These are phyloP conservation scores for Agaricus bisporus DNA, from an alignment of 768 basidiomycete species.

Conservation along the genomic window DNA sequence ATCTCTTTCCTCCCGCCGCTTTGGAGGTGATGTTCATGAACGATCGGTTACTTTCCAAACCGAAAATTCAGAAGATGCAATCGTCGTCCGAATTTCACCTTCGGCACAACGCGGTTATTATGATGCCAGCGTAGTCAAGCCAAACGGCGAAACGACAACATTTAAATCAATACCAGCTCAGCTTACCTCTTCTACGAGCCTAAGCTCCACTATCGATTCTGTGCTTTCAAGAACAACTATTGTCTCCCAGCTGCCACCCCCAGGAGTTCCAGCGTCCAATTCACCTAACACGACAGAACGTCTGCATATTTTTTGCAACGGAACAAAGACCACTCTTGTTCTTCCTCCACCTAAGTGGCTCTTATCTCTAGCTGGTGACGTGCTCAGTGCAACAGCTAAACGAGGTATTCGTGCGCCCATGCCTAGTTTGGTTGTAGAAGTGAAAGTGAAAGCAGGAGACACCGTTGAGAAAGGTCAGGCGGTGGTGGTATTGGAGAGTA, in stretches of 20 bases:
- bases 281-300: conserved; percentile 60
- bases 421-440: conserved; percentile 92
- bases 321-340: conserved; percentile 58
- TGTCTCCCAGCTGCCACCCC: conserved; percentile 60
- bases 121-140: conserved; percentile 43
- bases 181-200: conserved; percentile 45
- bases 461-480: conserved; percentile 75
- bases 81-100: conserved; percentile 34
- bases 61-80: conserved; percentile 34
- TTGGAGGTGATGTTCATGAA: conserved; percentile 67
- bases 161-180: conserved; percentile 52
- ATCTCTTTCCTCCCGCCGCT: conserved; percentile 65
- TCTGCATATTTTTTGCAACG: conserved; percentile 66
- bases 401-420: conserved; percentile 78
- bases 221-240: conserved; percentile 56
- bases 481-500: conserved; percentile 85
- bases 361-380: conserved; percentile 56
- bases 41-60: conserved; percentile 57
- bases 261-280: conserved; percentile 46
- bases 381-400: conserved; percentile 45
- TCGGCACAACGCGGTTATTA: conserved; percentile 31
- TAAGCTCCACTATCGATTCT: conserved; percentile 48
- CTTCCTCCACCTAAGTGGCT: conserved; percentile 71
- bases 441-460: conserved; percentile 73
- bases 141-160: conserved; percentile 20